Percentiles rank a stretch among this genome's conserved stretches.
Conservation (phyloP, 1,139 yeast genomes). For the Suhomyces panamericanus region DNA sequence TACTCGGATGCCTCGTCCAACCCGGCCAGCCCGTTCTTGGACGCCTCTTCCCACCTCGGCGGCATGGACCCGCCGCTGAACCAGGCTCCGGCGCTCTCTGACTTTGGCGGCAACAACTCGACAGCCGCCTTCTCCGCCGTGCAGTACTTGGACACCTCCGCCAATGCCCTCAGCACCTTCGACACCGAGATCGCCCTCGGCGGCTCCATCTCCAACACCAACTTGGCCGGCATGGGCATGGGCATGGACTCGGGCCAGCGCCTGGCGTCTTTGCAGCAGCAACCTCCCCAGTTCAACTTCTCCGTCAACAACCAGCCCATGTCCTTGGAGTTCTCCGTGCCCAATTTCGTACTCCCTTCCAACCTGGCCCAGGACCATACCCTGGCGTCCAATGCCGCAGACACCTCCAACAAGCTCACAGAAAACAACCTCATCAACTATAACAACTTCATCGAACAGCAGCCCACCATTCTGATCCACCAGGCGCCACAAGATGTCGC, state of each 20-base stretch:
- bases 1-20: conserved; percentile 41
- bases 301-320: conserved; percentile 16
- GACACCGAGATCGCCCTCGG: conserved; percentile 44
- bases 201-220: conserved; percentile 41
- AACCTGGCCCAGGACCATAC: conserved; percentile 8
- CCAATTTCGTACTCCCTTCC: conserved; percentile 2
- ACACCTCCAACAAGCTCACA: conserved; percentile 22
- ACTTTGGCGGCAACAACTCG: conserved; percentile 1
- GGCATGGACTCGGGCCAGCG: no score
- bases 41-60: conserved; percentile 39
- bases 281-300: conserved; percentile 16
- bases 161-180: conserved; percentile 20
- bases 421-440: conserved; percentile 30
- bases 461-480: conserved; percentile 29
- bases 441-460: conserved; percentile 20
- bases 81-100: conserved; percentile 5
- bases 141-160: conserved; percentile 14
- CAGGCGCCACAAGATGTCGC: conserved; percentile 38
- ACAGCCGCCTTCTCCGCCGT: background rate
- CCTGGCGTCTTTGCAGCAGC: conserved; percentile 7
- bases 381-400: conserved; percentile 24
- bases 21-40: conserved; percentile 42
- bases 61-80: conserved; percentile 13
- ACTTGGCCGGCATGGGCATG: conserved; percentile 22
- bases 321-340: conserved; percentile 9